A percentile compares a stretch with the other conserved stretches of the same genome.
Evolutionary conservation across 208 protist species (phyloP).

Genomic region (Naegleria fowleri): DNA sequence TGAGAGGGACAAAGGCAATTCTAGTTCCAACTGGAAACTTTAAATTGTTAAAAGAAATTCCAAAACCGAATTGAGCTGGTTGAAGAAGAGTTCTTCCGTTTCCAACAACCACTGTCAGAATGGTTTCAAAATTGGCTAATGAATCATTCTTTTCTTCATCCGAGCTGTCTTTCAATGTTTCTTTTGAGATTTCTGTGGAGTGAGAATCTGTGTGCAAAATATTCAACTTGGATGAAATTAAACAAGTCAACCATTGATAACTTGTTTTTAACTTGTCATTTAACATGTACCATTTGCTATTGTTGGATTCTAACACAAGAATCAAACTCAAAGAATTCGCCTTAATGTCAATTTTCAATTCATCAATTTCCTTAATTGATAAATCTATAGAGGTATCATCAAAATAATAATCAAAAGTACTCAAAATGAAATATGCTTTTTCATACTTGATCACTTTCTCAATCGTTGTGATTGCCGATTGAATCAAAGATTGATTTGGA

Average conservation of each 20-base stretch:
- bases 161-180: not conserved
- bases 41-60: not conserved
- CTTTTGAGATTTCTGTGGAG: too few relatives aligned
- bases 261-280: not conserved
- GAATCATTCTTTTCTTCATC: too few relatives aligned
- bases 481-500: not conserved
- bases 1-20: not conserved
- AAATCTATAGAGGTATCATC: not conserved
- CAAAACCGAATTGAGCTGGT: not conserved
- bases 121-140: not conserved
- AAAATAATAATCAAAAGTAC: slow-evolving; percentile 1
- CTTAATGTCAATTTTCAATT: not conserved
- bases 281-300: not conserved
- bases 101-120: not conserved
- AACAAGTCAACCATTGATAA: not conserved
- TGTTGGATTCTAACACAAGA: not conserved
- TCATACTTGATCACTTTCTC: not conserved
- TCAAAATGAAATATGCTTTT: not conserved
- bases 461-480: not conserved
- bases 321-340: not conserved
- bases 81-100: not conserved
- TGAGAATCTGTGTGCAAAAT: too few relatives aligned
- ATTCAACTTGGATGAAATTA: not conserved
- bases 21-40: not conserved
- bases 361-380: not conserved